Evolutionary conservation across 1,139 yeast genomes (phyloP), one percentile per base, ranked within the genome.

Genomic region (Zygosaccharomyces sapae): DNA sequence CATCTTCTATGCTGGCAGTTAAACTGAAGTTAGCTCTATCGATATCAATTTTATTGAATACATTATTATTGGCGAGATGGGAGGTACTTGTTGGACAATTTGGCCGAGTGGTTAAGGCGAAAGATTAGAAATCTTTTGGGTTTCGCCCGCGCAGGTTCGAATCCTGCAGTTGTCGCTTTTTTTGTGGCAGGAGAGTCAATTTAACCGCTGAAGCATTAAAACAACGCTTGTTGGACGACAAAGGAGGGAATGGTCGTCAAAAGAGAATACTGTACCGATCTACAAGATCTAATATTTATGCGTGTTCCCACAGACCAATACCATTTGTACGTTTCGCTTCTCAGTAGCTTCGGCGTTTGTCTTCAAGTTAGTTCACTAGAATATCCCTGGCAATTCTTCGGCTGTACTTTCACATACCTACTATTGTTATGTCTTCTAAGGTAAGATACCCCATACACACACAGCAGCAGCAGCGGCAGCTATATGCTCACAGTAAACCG

Each of bases 21-120:
- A 20, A 20, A 20, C 22, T 20, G 22, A 20, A 2, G 22, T 20
- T 20, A 20, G 22, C 22, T 20, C 22, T 20, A 20, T 20, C 22
- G 22, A 20, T 20, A 20, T 20, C 22, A 20, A 20, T 20, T 27
- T 27, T 27, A 10, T 9, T 27, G 31, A 27, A 27, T 2, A 27
- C 12, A 4, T 10, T 27, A n/a, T 27, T 27, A 10, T 27, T n/a
- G 12, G 30, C 30, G 30, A 27, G 10, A 9, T 9, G 30, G 30
- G 20, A 19, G 4, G 20, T 19, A 19, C 20, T 19, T 19, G 20
- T 19, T 4, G 40, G 73, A 73, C 74, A 70, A 68, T 71, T 69
- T 72, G 75, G 75, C 76, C 76, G 76, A 71, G 76, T 70, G 76
- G 76, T 72, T 71, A 72, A 71, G 76, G 76, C 75, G 76, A 70